Conservation (phyloP, 2,329 filamentous ascomycete genomes). For the Sporothrix dimorphospora region DNA sequence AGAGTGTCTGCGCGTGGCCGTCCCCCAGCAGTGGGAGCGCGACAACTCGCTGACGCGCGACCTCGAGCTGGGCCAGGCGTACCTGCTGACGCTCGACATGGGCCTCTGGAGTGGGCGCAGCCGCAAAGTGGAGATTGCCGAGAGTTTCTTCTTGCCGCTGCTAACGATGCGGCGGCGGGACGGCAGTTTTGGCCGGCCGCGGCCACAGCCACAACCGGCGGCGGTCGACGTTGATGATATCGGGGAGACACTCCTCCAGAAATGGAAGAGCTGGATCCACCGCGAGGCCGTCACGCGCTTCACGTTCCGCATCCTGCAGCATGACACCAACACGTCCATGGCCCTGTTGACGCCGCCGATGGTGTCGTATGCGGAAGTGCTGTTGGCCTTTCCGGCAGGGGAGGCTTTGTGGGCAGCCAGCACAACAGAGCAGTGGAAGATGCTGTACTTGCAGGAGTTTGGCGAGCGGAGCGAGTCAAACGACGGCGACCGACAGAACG, state of each 20-base stretch:
- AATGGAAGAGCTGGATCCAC: not conserved
- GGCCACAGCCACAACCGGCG: not conserved
- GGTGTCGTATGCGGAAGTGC: not conserved
- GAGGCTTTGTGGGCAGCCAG: not conserved
- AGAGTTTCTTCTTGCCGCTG: not conserved
- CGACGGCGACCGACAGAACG: no score
- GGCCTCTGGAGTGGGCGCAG: not conserved
- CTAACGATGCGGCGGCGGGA: not conserved
- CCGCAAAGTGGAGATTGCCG: slow-evolving; percentile 2
- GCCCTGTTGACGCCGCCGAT: not conserved
- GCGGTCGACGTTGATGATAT: not conserved
- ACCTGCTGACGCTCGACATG: not conserved
- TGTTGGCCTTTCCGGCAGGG: not conserved
- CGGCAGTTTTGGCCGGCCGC: not conserved
- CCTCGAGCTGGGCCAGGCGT: not conserved
- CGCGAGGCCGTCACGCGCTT: not conserved
- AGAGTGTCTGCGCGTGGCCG: not conserved
- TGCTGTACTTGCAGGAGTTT: not conserved
- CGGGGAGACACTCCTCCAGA: not conserved
- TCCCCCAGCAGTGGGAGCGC: not conserved
- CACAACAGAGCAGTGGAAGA: not conserved
- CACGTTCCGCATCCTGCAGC: not conserved
- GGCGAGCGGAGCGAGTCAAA: not conserved
- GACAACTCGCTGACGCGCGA: slow-evolving; percentile 6
- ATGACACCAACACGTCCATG: slow-evolving; percentile 14